Conservation (phyloP, 2,329 filamentous ascomycete species). For the Xylaria sp. region DNA sequence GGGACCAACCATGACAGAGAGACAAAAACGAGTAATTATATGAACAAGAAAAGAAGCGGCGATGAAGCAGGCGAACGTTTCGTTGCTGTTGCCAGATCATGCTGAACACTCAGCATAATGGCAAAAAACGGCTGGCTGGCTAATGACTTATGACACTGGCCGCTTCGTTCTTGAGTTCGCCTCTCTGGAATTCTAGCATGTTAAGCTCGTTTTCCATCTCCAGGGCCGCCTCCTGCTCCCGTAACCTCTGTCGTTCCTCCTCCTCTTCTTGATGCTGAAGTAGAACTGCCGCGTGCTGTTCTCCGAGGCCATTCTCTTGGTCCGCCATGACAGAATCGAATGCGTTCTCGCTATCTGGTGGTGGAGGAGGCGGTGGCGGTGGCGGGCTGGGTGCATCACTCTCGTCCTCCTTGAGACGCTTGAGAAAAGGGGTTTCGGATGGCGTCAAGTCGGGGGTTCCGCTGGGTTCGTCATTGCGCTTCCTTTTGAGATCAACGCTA, state of each 20-base stretch:
- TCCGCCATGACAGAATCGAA: slow-evolving; percentile 53
- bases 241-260: slow-evolving; percentile 55
- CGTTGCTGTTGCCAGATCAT: neutral
- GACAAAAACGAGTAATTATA: slow-evolving; percentile 26
- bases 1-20: slow-evolving; percentile 9
- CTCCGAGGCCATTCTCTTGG: slow-evolving; percentile 58
- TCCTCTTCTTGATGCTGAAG: slow-evolving; percentile 63
- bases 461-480: slow-evolving; percentile 61
- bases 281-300: slow-evolving; percentile 63
- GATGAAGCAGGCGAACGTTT: slow-evolving; percentile 6
- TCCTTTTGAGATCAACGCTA: slow-evolving; percentile 70
- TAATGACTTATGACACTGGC: slow-evolving; percentile 46
- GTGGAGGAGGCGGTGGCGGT: slow-evolving; percentile 62
- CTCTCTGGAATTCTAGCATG: slow-evolving; percentile 51
- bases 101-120: too few relatives aligned
- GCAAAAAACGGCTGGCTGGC: too few relatives aligned
- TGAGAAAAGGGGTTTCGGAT: slow-evolving; percentile 65
- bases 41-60: slow-evolving; percentile 1
- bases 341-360: slow-evolving; percentile 53
- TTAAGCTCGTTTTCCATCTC: slow-evolving; percentile 54
- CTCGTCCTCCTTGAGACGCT: slow-evolving; percentile 62
- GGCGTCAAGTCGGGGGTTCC: slow-evolving; percentile 60
- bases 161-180: slow-evolving; percentile 47
- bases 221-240: slow-evolving; percentile 51
- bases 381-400: slow-evolving; percentile 50